Evolutionary conservation across 768 basidiomycete genomes (phyloP).

Genomic region (Suillus tomentosus): DNA sequence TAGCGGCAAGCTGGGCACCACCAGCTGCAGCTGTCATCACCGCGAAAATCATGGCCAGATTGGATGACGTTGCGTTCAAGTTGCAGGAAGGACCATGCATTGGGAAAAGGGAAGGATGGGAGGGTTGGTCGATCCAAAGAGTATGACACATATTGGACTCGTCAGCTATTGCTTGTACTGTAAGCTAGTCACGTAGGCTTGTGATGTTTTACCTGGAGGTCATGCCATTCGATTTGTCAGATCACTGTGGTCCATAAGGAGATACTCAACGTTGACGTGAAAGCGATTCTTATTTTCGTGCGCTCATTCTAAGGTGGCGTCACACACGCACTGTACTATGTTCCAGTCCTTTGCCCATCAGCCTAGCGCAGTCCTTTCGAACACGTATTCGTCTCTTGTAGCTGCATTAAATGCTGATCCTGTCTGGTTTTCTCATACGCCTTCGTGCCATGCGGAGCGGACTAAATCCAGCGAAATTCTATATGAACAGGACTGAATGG

Average conservation of each 20-base stretch:
- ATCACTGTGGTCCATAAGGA: background rate
- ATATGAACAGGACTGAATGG: too few relatives aligned
- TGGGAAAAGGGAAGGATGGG: slow-evolving; percentile 47
- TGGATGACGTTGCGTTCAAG: slow-evolving; percentile 24
- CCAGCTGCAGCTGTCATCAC: slow-evolving; percentile 46
- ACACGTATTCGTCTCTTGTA: too few relatives aligned
- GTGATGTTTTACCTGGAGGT: too few relatives aligned
- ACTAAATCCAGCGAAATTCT: too few relatives aligned
- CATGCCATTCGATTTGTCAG: background rate
- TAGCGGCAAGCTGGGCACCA: slow-evolving; percentile 52
- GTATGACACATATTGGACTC: background rate
- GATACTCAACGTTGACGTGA: background rate
- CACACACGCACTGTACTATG: too few relatives aligned
- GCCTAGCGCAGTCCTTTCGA: too few relatives aligned
- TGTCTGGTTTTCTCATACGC: too few relatives aligned
- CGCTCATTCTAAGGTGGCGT: too few relatives aligned
- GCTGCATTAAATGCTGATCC: too few relatives aligned
- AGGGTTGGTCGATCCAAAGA: slow-evolving; percentile 34
- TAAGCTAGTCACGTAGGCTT: background rate
- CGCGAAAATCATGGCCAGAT: slow-evolving; percentile 37
- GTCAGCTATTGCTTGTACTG: background rate
- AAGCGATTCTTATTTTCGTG: background rate
- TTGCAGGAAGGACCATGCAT: slow-evolving; percentile 30
- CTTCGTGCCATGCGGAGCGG: too few relatives aligned
- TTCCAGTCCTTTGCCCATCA: too few relatives aligned